phyloP scores from a whole-genome alignment of 1,284 basidiomycete genomes.

The Sporisorium iseilematis-ciliati region DNA sequence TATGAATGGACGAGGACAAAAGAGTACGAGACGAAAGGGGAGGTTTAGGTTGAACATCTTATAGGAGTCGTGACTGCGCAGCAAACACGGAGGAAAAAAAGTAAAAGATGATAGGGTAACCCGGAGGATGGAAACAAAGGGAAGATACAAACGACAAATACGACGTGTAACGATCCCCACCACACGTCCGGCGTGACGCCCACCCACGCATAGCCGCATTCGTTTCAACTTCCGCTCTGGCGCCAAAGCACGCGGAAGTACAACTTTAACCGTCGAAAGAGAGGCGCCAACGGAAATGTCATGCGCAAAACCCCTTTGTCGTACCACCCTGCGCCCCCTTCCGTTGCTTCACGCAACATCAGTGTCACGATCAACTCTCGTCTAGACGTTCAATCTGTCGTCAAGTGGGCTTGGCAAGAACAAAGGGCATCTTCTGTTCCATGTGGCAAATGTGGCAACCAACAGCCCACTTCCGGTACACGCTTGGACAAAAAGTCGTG shows the following conservation, averaged over 20 bases:
- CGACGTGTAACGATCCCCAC: slow-evolving; percentile 36
- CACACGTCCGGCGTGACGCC: slow-evolving; percentile 8
- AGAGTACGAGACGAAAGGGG: neutral
- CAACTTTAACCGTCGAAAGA: too few relatives aligned
- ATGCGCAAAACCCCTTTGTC: too few relatives aligned
- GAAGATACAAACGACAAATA: slow-evolving; percentile 4
- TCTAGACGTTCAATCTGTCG: neutral
- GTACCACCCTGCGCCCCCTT: too few relatives aligned
- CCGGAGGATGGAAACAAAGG: neutral
- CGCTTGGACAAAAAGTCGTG: too few relatives aligned
- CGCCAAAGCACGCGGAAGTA: neutral
- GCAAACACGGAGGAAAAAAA: neutral
- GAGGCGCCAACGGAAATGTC: too few relatives aligned
- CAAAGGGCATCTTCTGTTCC: neutral
- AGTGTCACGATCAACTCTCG: neutral
- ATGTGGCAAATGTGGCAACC: slow-evolving; percentile 2
- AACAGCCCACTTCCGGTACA: too few relatives aligned
- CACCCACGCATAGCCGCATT: neutral
- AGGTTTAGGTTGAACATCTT: neutral
- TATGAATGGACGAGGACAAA: neutral
- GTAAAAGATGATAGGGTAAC: neutral
- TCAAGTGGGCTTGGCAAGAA: neutral
- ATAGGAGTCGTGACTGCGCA: neutral
- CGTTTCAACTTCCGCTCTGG: neutral
- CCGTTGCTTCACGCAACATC: neutral